Conservation (phyloP, 2,329 filamentous ascomycete species). For the Arthrobotrys megalospora region DNA sequence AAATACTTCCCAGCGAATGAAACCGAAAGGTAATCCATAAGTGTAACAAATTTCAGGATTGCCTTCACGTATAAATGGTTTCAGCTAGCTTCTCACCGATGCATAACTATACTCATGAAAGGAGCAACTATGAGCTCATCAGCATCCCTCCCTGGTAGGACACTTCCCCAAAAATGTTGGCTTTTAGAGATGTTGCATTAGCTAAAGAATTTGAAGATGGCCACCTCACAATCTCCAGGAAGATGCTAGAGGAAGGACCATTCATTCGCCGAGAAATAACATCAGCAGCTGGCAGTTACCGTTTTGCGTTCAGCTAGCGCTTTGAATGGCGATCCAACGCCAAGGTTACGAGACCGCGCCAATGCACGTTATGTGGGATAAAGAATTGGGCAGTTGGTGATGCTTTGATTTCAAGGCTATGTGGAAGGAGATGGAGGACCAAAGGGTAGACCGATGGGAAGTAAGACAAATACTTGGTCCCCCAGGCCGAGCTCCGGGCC, state of each 20-base stretch:
- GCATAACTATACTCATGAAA: too few relatives aligned
- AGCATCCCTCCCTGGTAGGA: too few relatives aligned
- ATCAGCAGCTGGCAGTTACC: background rate
- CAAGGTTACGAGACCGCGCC: background rate
- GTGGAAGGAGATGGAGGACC: background rate
- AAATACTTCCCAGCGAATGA: background rate
- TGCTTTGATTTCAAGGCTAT: background rate
- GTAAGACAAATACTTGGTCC: background rate
- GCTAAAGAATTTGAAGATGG: background rate
- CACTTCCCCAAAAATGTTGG: background rate
- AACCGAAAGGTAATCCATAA: background rate
- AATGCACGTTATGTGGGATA: background rate
- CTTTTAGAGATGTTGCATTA: background rate
- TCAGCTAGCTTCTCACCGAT: too few relatives aligned
- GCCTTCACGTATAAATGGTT: too few relatives aligned
- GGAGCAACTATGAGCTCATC: too few relatives aligned
- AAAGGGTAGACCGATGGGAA: background rate
- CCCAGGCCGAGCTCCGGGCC: too few relatives aligned
- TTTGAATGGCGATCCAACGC: background rate
- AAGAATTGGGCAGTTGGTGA: background rate
- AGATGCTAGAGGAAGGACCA: background rate
- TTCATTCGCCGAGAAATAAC: background rate
- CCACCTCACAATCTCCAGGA: background rate
- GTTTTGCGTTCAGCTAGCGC: background rate
- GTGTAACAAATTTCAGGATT: too few relatives aligned